These are phyloP conservation scores for Eutypa lata DNA, from an alignment of 2,329 filamentous ascomycete species.

Conservation along the genomic window DNA sequence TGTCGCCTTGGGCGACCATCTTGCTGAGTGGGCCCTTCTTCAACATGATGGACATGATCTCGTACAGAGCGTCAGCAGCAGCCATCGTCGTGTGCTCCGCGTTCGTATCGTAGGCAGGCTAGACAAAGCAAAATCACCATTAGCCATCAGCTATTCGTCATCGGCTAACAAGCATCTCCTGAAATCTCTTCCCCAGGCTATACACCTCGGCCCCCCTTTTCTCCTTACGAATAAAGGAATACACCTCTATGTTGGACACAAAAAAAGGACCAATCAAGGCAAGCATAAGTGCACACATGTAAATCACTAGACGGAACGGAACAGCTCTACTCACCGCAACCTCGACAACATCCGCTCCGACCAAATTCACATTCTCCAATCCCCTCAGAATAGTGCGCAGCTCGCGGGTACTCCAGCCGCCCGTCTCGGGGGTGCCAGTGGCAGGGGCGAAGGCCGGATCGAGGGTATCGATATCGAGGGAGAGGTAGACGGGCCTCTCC, in stretches of 20 bases:
- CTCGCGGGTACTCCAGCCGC: slow-evolving; percentile 73
- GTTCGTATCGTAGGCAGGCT: slow-evolving; percentile 61
- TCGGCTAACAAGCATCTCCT: no score
- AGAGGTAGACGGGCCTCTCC: slow-evolving; percentile 73
- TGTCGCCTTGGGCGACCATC: slow-evolving; percentile 16
- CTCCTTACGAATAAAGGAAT: no score
- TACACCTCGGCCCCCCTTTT: no score
- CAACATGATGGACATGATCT: slow-evolving; percentile 72
- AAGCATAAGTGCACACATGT: no score
- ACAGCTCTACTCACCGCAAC: slow-evolving; percentile 48
- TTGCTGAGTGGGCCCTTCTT: slow-evolving; percentile 61
- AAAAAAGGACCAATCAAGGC: no score
- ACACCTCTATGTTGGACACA: no score
- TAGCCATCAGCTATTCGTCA: not conserved
- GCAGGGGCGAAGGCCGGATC: slow-evolving; percentile 80
- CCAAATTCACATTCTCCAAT: slow-evolving; percentile 65
- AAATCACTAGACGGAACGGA: not conserved
- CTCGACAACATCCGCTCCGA: slow-evolving; percentile 71
- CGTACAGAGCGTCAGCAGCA: slow-evolving; percentile 61
- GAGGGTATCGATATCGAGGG: slow-evolving; percentile 83
- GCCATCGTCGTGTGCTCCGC: slow-evolving; percentile 58
- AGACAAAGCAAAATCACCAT: not conserved
- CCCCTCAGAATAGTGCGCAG: slow-evolving; percentile 69
- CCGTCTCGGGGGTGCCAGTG: slow-evolving; percentile 73
- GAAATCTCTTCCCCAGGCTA: no score